These are phyloP conservation scores for Rhamnella rubrinervis DNA, from an alignment of 331 rosid species.

Conservation along the genomic window DNA sequence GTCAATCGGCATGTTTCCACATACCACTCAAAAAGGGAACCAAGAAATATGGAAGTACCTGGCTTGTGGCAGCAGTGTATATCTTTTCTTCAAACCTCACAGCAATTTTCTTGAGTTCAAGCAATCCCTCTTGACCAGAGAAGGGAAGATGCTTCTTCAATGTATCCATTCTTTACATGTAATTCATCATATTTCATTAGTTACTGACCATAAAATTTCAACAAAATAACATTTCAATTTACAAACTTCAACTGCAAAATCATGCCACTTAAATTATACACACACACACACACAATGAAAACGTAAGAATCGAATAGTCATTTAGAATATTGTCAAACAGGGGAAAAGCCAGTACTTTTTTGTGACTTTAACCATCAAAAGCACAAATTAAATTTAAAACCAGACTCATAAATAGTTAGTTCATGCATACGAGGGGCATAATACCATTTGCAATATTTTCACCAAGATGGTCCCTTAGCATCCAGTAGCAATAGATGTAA, in stretches of 20 bases:
- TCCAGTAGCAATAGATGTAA: too few species aligned
- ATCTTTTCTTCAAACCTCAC: slow-evolving; percentile 77
- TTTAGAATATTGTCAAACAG: too few species aligned
- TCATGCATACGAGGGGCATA: too few species aligned
- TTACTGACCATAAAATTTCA: background rate
- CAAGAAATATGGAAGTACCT: slow-evolving; percentile 41
- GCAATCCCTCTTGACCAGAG: slow-evolving; percentile 56
- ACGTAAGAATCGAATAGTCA: too few species aligned
- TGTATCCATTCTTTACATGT: slow-evolving; percentile 56
- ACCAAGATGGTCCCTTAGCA: too few species aligned
- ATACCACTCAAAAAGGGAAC: background rate
- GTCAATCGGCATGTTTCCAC: too few species aligned
- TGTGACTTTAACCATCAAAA: too few species aligned
- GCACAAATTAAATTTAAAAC: too few species aligned
- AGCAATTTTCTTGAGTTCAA: slow-evolving; percentile 55
- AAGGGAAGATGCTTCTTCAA: slow-evolving; percentile 59
- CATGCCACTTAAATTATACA: background rate
- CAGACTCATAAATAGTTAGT: too few species aligned
- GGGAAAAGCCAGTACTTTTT: too few species aligned
- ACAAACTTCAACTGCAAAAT: slow-evolving; percentile 5
- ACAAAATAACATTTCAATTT: background rate
- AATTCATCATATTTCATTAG: background rate
- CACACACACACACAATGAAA: background rate
- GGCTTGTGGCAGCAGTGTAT: slow-evolving; percentile 54
- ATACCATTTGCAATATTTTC: too few species aligned